Evolutionary conservation across 768 basidiomycete species (phyloP).

Genomic region (Leccinum subgranulosum): DNA sequence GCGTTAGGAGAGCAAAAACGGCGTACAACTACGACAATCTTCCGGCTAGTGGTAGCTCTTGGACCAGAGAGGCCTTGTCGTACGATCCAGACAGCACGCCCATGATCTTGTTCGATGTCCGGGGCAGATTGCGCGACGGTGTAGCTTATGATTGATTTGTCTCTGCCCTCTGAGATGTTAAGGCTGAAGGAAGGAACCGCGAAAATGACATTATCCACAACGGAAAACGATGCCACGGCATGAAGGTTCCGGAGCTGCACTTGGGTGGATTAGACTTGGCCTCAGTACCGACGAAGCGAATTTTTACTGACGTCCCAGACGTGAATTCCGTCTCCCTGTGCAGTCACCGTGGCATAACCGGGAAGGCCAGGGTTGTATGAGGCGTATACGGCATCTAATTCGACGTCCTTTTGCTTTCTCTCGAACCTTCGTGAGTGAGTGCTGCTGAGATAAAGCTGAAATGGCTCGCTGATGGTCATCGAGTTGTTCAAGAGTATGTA

Average conservation of each 20-base stretch:
- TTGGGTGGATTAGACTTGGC: slow-evolving; percentile 8
- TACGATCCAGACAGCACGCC: slow-evolving; percentile 62
- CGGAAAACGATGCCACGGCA: slow-evolving; percentile 63
- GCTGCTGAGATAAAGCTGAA: slow-evolving; percentile 27
- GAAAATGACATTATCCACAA: slow-evolving; percentile 64
- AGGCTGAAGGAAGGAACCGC: slow-evolving; percentile 54
- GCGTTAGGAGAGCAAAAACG: background rate
- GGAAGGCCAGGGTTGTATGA: slow-evolving; percentile 33
- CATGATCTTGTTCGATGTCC: slow-evolving; percentile 41
- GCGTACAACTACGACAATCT: slow-evolving; percentile 45
- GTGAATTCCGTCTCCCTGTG: slow-evolving; percentile 73
- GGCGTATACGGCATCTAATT: slow-evolving; percentile 16
- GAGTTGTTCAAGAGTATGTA: slow-evolving; percentile 19
- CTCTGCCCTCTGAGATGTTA: slow-evolving; percentile 30
- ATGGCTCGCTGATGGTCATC: slow-evolving; percentile 28
- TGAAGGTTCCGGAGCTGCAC: slow-evolving; percentile 61
- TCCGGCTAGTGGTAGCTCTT: slow-evolving; percentile 33
- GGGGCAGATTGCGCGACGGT: slow-evolving; percentile 49
- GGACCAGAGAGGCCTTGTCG: slow-evolving; percentile 46
- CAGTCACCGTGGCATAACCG: slow-evolving; percentile 63
- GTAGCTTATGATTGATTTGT: slow-evolving; percentile 49
- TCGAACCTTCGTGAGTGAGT: slow-evolving; percentile 8
- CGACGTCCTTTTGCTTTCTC: background rate
- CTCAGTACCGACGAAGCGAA: background rate
- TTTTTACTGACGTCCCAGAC: slow-evolving; percentile 58